Base-by-base conservation (phyloP, 371 early-diverging fungal genomes). In the Enterocytospora artemiae region DNA sequence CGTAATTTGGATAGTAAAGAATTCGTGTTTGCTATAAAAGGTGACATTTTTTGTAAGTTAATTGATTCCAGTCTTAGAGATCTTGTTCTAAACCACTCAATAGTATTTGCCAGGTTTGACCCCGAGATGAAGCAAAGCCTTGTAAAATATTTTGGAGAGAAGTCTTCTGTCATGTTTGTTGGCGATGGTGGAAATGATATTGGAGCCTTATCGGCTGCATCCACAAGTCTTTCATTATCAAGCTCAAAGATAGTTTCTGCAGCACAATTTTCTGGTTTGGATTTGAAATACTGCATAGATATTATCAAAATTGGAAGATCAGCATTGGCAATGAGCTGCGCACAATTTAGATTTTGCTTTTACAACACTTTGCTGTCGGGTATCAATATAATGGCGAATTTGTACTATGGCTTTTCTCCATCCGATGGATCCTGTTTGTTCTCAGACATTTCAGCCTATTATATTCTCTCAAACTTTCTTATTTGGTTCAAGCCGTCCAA, bases 141-240 rank as follows among this genome's bases (percentile, higher is more conserved):
- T 0, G 71, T 76, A 9, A 69, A 74, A 56, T 59, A 71, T 62
- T 49, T 69, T 3, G 55, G 50, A 32, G 62, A 64, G 7, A 66
- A 33, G 25, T 49, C 44, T 36, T 60, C 66, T 18, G 36, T 51
- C 3, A 59, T 65, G 36, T 79, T 73, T 53, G 73, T 72, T 78
- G 99, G 99, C n/a, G 99, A 99, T 80, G 99, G 99, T 4, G 95
- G 96, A 32, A 99, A 99, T 71, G 99, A 99, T 77, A 91, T 92
- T 80, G 93, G 92, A 22, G 99, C 99, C 1, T 81, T 99, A 14
- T 88, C 88, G 58, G 88, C 88, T 27, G 95, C 96, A 5, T 93
- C 94, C 77, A 90, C 95, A 30, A 97, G 99, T 0, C 78, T 99
- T n/a, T 89, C 93, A n/a, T 76, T 99, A 31, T 89, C 90, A 3